A percentile compares a stretch with the other conserved stretches of the same genome.
phyloP scores from a whole-genome alignment of 2,329 filamentous ascomycete genomes.

The Pseudogymnoascus sp. region DNA sequence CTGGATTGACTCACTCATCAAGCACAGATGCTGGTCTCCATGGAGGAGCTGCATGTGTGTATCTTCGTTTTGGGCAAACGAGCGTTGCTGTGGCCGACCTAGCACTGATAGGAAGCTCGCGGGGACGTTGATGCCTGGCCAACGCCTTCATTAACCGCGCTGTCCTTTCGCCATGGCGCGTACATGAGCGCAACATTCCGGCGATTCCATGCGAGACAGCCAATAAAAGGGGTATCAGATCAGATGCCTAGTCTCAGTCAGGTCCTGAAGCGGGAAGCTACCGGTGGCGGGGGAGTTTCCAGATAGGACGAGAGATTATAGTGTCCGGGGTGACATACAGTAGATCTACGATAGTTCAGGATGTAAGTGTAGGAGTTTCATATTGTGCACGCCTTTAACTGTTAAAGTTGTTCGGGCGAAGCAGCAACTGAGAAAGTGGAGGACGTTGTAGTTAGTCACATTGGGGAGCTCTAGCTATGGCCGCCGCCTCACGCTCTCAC shows the following conservation, averaged over 20 bases:
- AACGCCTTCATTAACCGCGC: constrained; percentile 21
- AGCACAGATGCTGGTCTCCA: constrained; percentile 57
- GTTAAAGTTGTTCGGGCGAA: not conserved
- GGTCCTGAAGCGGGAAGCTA: not conserved
- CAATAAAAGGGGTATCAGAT: constrained; percentile 2
- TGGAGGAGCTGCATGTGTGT: constrained; percentile 29
- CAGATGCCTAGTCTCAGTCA: not conserved
- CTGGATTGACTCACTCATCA: constrained; percentile 46
- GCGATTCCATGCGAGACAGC: constrained; percentile 24
- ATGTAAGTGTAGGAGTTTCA: not conserved
- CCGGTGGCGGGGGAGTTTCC: not conserved
- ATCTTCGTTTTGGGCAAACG: constrained; percentile 5
- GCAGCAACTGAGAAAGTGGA: not conserved
- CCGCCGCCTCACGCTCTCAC: not conserved
- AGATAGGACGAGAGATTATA: not conserved
- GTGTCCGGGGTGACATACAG: not conserved
- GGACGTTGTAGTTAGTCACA: not conserved
- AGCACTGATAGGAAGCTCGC: not conserved
- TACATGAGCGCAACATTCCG: constrained; percentile 28
- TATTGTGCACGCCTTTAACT: not conserved
- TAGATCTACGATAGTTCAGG: not conserved
- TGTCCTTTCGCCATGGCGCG: constrained; percentile 25
- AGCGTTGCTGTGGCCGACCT: not conserved
- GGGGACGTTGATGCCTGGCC: constrained; percentile 4
- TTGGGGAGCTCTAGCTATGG: not conserved